These are phyloP conservation scores for Phytopythium mirpurense DNA, from an alignment of 352 stramenopile genomes.

Conservation along the genomic window DNA sequence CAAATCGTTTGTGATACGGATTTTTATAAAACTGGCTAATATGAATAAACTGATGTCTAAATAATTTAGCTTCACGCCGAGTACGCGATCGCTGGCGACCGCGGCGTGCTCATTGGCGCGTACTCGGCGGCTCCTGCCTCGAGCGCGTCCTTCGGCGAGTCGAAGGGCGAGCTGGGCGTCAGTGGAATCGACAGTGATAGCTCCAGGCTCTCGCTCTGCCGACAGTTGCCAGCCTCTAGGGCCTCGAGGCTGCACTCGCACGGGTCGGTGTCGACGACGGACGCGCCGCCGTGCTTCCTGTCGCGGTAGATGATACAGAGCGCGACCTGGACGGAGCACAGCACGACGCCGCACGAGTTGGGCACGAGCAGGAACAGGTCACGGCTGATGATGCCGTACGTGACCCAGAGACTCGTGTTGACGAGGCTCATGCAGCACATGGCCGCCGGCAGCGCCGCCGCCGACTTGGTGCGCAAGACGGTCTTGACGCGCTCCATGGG, in stretches of 20 bases:
- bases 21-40: too few species aligned
- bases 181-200: not conserved
- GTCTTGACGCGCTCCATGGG: conserved; percentile 8
- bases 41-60: not conserved
- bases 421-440: conserved; percentile 7
- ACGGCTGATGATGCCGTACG: conserved; percentile 4
- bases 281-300: not conserved
- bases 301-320: conserved; percentile 9
- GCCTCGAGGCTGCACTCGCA: not conserved
- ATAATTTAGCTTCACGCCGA: not conserved
- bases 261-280: not conserved
- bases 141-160: conserved; percentile 3
- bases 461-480: conserved; percentile 7
- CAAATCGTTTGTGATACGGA: too few species aligned
- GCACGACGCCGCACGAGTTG: conserved; percentile 7
- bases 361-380: conserved; percentile 7
- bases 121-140: not conserved
- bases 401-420: conserved; percentile 8
- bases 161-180: not conserved
- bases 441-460: not conserved
- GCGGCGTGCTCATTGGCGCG: not conserved
- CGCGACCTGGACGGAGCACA: conserved; percentile 4
- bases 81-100: not conserved
- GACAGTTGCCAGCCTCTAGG: not conserved
- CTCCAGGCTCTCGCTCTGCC: not conserved